phyloP scores from a whole-genome alignment of 306 rosid genomes.

The Crotalaria pallida region DNA sequence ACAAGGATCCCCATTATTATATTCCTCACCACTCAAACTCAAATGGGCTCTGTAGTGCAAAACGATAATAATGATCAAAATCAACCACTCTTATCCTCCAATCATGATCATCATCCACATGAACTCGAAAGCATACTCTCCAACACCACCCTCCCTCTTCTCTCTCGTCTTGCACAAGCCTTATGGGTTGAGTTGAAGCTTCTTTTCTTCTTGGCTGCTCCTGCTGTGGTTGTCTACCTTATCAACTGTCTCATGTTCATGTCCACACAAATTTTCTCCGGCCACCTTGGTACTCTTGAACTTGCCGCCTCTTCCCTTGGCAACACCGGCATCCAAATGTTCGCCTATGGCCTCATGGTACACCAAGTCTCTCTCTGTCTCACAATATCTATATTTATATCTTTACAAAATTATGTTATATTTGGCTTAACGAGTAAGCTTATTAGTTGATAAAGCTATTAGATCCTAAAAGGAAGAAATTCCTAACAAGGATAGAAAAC shows the following conservation, averaged over 20 bases:
- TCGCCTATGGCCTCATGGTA: slow-evolving; percentile 73
- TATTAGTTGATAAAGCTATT: no score
- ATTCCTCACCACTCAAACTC: no score
- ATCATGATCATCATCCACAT: not conserved
- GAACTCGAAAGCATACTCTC: slow-evolving; percentile 50
- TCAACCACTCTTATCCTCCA: slow-evolving; percentile 11
- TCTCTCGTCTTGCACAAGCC: slow-evolving; percentile 39
- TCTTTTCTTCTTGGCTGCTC: slow-evolving; percentile 52
- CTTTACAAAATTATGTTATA: no score
- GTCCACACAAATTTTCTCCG: slow-evolving; percentile 64
- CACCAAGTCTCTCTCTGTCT: no score
- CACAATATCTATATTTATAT: no score
- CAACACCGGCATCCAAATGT: slow-evolving; percentile 61
- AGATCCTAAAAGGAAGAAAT: no score
- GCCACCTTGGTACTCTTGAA: slow-evolving; percentile 71
- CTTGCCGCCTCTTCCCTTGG: slow-evolving; percentile 75
- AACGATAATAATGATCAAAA: not conserved
- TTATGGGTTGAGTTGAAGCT: slow-evolving; percentile 47
- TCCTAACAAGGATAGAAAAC: no score
- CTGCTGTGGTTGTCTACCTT: slow-evolving; percentile 45
- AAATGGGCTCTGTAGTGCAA: slow-evolving; percentile 21
- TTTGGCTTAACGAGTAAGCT: no score
- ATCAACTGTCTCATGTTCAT: slow-evolving; percentile 63
- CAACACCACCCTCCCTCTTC: slow-evolving; percentile 16
- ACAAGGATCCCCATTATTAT: no score